phyloP scores from a whole-genome alignment of 2,329 filamentous ascomycete genomes.

The Fusarium sterilihyphosum region DNA sequence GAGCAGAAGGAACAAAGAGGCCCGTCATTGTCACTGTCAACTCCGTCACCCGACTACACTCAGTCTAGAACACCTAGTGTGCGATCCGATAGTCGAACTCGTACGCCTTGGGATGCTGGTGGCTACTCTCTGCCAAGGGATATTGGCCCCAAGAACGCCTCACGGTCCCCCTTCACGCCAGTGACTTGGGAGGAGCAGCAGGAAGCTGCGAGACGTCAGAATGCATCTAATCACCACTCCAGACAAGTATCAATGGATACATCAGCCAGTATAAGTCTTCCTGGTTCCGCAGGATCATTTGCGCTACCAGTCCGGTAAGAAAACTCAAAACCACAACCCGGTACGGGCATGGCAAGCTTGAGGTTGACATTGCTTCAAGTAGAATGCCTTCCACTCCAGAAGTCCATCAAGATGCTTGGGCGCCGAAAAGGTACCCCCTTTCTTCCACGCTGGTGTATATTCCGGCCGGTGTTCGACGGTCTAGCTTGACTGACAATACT shows the following conservation, averaged over 20 bases:
- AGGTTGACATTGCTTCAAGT: conserved; percentile 25
- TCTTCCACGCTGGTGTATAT: background rate
- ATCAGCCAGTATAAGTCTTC: conserved; percentile 19
- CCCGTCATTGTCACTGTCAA: conserved; percentile 42
- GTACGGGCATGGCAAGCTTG: background rate
- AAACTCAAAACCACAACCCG: background rate
- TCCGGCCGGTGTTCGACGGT: background rate
- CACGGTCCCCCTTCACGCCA: conserved; percentile 31
- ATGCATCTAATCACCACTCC: conserved; percentile 38
- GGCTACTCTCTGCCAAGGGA: conserved; percentile 59
- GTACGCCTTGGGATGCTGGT: conserved; percentile 62
- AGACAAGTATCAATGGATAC: conserved; percentile 48
- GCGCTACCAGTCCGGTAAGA: conserved; percentile 42
- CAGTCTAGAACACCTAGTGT: conserved; percentile 38
- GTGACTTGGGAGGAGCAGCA: conserved; percentile 41
- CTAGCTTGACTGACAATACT: conserved; percentile 4
- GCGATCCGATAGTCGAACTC: conserved; percentile 38
- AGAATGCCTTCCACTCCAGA: conserved; percentile 38
- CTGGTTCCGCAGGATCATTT: conserved; percentile 28
- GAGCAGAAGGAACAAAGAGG: conserved; percentile 8
- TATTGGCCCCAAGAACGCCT: conserved; percentile 50
- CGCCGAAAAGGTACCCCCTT: conserved; percentile 32
- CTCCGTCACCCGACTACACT: conserved; percentile 48
- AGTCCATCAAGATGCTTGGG: conserved; percentile 33
- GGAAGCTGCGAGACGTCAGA: conserved; percentile 26